Evolutionary conservation across 2,329 filamentous ascomycete genomes (phyloP).

Genomic region (Penicillium sp.): DNA sequence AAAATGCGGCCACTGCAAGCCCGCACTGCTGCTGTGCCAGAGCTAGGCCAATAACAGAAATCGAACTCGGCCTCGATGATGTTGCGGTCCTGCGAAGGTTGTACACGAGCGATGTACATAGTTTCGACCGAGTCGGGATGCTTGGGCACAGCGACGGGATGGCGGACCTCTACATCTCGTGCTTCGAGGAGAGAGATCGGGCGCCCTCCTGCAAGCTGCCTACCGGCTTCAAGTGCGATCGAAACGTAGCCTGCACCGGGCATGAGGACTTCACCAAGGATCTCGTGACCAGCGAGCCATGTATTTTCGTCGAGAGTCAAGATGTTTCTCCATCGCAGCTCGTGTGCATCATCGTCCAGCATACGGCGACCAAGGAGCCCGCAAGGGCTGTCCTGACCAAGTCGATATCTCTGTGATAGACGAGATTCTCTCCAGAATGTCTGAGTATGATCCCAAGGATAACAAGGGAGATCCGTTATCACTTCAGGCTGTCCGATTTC

Average conservation of each 20-base stretch:
- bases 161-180: neutral
- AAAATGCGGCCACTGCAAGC: too few species aligned
- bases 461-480: conserved; percentile 11
- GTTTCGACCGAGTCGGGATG: too few species aligned
- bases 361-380: neutral
- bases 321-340: conserved; percentile 7
- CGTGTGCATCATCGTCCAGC: conserved; percentile 1
- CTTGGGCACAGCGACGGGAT: neutral
- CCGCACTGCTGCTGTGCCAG: too few species aligned
- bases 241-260: conserved; percentile 2
- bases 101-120: too few species aligned
- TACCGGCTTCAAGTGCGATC: conserved; percentile 1
- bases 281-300: conserved; percentile 1
- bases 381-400: neutral
- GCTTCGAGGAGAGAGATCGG: neutral
- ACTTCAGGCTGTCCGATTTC: neutral
- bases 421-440: conserved; percentile 14
- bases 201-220: neutral
- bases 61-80: too few species aligned
- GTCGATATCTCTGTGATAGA: neutral
- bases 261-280: conserved; percentile 1
- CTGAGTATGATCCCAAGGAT: conserved; percentile 16
- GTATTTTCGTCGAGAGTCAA: conserved; percentile 1
- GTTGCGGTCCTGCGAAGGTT: too few species aligned
- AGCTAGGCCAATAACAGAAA: too few species aligned